Conservation (phyloP, 2,329 filamentous ascomycete species). For the Aspergillus fructus region DNA sequence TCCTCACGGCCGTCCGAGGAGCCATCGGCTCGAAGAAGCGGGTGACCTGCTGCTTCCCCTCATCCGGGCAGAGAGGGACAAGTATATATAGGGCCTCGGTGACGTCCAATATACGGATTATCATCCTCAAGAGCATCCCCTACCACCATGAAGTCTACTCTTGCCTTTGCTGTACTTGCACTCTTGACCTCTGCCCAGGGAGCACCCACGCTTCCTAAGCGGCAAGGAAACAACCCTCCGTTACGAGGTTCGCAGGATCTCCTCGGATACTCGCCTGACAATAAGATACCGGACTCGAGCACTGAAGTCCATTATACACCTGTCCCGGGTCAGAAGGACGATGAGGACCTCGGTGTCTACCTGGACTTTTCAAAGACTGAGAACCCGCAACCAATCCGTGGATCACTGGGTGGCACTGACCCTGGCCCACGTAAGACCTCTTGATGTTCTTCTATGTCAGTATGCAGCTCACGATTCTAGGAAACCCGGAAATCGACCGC, state of each 20-base stretch:
- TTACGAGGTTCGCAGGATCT: constrained; percentile 32
- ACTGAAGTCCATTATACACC: constrained; percentile 44
- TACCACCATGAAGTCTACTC: constrained; percentile 13
- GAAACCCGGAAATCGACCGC: constrained; percentile 51
- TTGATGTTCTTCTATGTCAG: background rate
- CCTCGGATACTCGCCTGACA: constrained; percentile 41
- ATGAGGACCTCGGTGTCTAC: constrained; percentile 51
- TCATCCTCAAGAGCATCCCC: background rate
- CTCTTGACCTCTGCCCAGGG: constrained; percentile 14
- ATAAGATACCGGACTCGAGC: constrained; percentile 34
- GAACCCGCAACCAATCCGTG: constrained; percentile 58
- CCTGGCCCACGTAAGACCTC: constrained; percentile 49
- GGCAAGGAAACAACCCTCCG: constrained; percentile 21
- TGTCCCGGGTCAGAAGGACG: constrained; percentile 52
- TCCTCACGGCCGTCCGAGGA: background rate
- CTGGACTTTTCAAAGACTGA: constrained; percentile 55
- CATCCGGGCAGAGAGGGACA: background rate
- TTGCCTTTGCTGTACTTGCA: constrained; percentile 5
- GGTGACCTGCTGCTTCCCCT: background rate
- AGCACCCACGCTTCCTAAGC: constrained; percentile 3
- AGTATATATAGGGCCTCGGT: background rate
- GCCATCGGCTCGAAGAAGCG: background rate
- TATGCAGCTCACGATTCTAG: constrained; percentile 20
- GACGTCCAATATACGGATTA: background rate
- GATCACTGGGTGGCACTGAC: constrained; percentile 50